Percentiles rank a stretch among this genome's conserved stretches.
These are phyloP conservation scores for Trichoderma koningii DNA, from an alignment of 2,329 filamentous ascomycete genomes.

Conservation along the genomic window DNA sequence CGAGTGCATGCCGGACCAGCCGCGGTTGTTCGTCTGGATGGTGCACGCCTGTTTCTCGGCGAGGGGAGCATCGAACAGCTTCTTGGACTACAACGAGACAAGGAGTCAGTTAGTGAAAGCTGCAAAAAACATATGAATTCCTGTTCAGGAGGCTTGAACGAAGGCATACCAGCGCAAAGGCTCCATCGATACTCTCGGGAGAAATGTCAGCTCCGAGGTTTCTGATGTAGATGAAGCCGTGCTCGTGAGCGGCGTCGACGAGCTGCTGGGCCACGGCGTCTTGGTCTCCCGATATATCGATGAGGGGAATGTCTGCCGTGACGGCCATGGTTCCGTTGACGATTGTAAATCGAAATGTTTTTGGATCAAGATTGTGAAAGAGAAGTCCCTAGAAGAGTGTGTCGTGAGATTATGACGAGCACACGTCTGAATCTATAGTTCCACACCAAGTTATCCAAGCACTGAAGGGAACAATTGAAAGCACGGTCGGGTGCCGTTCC, in stretches of 20 bases:
- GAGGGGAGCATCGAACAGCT: slow-evolving; percentile 69
- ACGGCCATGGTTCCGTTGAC: slow-evolving; percentile 30
- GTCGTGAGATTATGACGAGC: too few relatives aligned
- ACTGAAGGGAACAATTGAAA: background rate
- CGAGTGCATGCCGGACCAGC: slow-evolving; percentile 85
- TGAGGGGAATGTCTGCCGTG: slow-evolving; percentile 68
- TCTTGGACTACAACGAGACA: slow-evolving; percentile 53
- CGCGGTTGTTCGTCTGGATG: slow-evolving; percentile 79
- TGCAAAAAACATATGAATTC: background rate
- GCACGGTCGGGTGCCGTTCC: background rate
- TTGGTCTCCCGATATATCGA: slow-evolving; percentile 70
- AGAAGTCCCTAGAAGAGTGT: too few relatives aligned
- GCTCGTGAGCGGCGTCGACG: slow-evolving; percentile 75
- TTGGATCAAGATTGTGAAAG: background rate
- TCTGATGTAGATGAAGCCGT: slow-evolving; percentile 88
- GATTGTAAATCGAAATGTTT: too few relatives aligned
- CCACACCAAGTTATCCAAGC: background rate
- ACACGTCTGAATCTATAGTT: background rate
- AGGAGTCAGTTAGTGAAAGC: background rate
- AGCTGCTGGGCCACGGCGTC: slow-evolving; percentile 65
- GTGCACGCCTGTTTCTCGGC: slow-evolving; percentile 74
- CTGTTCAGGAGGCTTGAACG: too few relatives aligned
- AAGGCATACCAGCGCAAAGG: slow-evolving; percentile 68
- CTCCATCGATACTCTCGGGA: slow-evolving; percentile 63
- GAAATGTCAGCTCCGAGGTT: slow-evolving; percentile 72